phyloP scores from a whole-genome alignment of 331 rosid genomes.

The Cydonia oblonga region DNA sequence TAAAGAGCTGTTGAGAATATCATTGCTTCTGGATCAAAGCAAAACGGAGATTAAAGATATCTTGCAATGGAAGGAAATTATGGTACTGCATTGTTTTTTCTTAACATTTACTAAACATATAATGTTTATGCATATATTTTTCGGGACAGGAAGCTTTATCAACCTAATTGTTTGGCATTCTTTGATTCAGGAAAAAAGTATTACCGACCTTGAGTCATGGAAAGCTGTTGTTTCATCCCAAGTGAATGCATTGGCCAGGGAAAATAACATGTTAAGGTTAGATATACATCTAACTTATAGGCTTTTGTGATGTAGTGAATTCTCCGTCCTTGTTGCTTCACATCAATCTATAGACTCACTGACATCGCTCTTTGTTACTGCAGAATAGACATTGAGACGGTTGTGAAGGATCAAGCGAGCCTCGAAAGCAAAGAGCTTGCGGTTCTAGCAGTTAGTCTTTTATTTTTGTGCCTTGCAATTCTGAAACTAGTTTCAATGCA shows the following conservation, averaged over 20 bases:
- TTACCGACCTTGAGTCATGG: constrained; percentile 54
- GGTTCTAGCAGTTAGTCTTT: constrained; percentile 51
- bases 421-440: constrained; percentile 62
- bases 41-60: constrained; percentile 45
- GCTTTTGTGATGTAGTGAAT: background rate
- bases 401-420: constrained; percentile 42
- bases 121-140: background rate
- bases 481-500: constrained; percentile 40
- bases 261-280: constrained; percentile 59
- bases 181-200: constrained; percentile 40
- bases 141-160: background rate
- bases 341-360: background rate
- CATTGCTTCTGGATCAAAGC: constrained; percentile 43
- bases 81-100: constrained; percentile 24
- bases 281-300: background rate
- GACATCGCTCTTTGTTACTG: background rate
- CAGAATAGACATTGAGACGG: constrained; percentile 53
- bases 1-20: constrained; percentile 43
- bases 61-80: constrained; percentile 36
- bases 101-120: background rate
- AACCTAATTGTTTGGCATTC: constrained; percentile 2
- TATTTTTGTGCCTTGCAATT: constrained; percentile 50
- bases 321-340: background rate
- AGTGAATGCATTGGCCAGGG: constrained; percentile 43
- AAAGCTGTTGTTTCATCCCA: constrained; percentile 47